Evolutionary conservation across 495 filamentous ascomycete species (phyloP).

Genomic region (Penicillium odoratum): DNA sequence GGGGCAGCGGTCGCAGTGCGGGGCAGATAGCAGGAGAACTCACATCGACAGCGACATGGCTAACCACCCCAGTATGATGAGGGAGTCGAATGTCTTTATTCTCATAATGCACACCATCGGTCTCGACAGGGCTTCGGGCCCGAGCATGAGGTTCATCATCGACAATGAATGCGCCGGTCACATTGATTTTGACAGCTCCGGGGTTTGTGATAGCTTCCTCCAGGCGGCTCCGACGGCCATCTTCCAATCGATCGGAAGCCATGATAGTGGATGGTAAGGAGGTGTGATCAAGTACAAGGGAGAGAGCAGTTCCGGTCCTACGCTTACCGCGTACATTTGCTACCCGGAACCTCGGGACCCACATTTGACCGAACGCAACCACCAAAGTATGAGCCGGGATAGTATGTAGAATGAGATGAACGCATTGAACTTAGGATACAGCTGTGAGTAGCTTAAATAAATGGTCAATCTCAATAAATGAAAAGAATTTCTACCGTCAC

Average conservation of each 20-base stretch:
- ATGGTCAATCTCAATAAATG: too few species aligned
- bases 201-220: constrained; percentile 80
- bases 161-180: constrained; percentile 92
- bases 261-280: constrained; percentile 11
- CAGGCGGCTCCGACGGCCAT: constrained; percentile 32
- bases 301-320: constrained; percentile 35
- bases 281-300: constrained; percentile 1
- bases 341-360: constrained; percentile 26
- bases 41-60: constrained; percentile 96
- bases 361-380: constrained; percentile 10
- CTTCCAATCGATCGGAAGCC: constrained; percentile 21
- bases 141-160: constrained; percentile 64
- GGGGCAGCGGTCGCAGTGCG: constrained; percentile 4
- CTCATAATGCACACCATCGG: constrained; percentile 69
- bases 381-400: constrained; percentile 14
- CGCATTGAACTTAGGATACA: background rate
- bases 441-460: too few species aligned
- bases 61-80: constrained; percentile 88
- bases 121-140: constrained; percentile 45
- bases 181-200: constrained; percentile 88
- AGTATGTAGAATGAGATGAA: background rate
- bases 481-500: too few species aligned
- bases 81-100: constrained; percentile 93
- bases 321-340: constrained; percentile 53
- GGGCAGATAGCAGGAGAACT: constrained; percentile 30